Evolutionary conservation across 1,284 basidiomycete genomes (phyloP).

Genomic region (Sporisorium reilianum): DNA sequence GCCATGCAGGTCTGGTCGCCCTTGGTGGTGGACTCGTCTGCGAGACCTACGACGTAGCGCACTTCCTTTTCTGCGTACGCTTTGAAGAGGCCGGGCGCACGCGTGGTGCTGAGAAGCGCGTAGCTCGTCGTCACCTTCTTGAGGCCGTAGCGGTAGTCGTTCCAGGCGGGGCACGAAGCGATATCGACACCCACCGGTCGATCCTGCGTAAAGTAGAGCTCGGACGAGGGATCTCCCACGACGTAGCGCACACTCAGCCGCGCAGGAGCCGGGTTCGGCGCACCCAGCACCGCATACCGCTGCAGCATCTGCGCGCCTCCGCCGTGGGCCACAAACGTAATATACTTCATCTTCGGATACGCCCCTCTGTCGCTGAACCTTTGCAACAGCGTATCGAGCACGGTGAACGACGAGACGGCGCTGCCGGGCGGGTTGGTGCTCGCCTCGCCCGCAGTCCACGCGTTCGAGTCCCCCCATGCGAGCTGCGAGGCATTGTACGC

Average conservation of each 20-base stretch:
- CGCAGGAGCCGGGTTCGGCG: conserved; percentile 15
- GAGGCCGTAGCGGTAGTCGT: conserved; percentile 57
- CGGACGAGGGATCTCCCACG: conserved; percentile 53
- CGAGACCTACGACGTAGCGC: conserved; percentile 48
- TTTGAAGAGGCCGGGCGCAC: conserved; percentile 32
- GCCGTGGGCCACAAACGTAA: conserved; percentile 63
- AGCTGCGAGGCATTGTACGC: conserved; percentile 32
- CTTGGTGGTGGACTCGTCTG: conserved; percentile 31
- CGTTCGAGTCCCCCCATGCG: conserved; percentile 57
- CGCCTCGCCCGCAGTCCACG: conserved; percentile 52
- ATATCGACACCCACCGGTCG: conserved; percentile 44
- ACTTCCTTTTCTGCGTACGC: conserved; percentile 54
- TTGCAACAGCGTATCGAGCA: conserved; percentile 41
- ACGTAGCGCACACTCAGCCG: conserved; percentile 52
- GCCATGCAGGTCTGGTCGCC: conserved; percentile 64
- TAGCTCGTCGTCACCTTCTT: conserved; percentile 30
- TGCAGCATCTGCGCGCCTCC: conserved; percentile 60
- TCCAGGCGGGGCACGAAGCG: conserved; percentile 38
- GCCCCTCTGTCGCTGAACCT: conserved; percentile 26
- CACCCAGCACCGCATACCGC: conserved; percentile 54
- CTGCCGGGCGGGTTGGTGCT: conserved; percentile 36
- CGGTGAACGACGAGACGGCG: conserved; percentile 38
- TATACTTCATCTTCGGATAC: conserved; percentile 57
- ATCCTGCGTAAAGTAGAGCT: conserved; percentile 59
- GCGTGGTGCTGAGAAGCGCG: neutral